Conservation (phyloP, 176 grass and related monocot species). For the Lolium multiflorum region DNA sequence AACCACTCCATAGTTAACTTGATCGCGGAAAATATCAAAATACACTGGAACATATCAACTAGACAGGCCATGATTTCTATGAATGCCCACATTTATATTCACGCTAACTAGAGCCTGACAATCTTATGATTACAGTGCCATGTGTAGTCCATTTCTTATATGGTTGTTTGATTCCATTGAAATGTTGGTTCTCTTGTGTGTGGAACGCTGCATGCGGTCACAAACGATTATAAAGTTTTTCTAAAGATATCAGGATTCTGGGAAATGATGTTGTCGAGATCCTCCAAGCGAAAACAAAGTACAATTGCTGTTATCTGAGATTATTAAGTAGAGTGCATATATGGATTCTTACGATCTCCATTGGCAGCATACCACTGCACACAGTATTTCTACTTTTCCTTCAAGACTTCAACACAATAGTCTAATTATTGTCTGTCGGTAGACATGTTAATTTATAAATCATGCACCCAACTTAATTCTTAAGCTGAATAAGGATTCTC, state of each 20-base stretch:
- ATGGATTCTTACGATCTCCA: neutral
- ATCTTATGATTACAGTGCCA: neutral
- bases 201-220: neutral
- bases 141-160: neutral
- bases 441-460: neutral
- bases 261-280: neutral
- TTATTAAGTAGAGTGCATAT: neutral
- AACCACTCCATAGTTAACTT: neutral
- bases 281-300: neutral
- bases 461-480: constrained; percentile 2
- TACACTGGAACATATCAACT: too few relatives aligned
- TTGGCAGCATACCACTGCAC: neutral
- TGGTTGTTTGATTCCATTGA: neutral
- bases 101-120: neutral
- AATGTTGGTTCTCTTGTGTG: neutral
- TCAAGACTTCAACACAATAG: neutral
- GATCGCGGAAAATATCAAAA: neutral
- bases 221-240: neutral
- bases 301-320: neutral
- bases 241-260: constrained; percentile 2
- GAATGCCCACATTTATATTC: neutral
- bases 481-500: constrained; percentile 6
- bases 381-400: constrained; percentile 8
- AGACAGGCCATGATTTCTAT: neutral
- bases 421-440: neutral